These are phyloP conservation scores for Aspergillus transmontanensis DNA, from an alignment of 2,329 filamentous ascomycete genomes.

Conservation along the genomic window DNA sequence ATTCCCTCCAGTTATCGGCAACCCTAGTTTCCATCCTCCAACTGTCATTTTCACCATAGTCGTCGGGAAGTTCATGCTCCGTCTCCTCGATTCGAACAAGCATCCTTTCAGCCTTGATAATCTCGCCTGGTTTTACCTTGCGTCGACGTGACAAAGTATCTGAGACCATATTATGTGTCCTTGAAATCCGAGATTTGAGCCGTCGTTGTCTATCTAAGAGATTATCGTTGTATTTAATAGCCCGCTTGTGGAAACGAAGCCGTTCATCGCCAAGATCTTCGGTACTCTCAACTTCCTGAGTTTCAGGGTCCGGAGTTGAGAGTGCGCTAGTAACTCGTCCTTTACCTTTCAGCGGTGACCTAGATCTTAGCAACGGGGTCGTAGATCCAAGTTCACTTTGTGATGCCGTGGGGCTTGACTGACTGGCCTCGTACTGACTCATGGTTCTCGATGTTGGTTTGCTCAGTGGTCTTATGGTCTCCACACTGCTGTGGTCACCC, in stretches of 20 bases:
- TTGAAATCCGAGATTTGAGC: conserved; percentile 40
- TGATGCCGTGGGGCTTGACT: conserved; percentile 24
- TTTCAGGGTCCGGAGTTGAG: conserved; percentile 28
- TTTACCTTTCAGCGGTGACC: conserved; percentile 23
- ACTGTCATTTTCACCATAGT: conserved; percentile 67
- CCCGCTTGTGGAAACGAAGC: conserved; percentile 29
- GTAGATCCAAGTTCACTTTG: conserved; percentile 38
- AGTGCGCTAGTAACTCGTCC: conserved; percentile 18
- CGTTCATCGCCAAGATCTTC: conserved; percentile 13
- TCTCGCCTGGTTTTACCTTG: conserved; percentile 58
- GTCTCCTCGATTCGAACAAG: conserved; percentile 63
- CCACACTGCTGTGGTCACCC: background rate
- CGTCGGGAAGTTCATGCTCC: conserved; percentile 56
- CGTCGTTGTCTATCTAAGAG: conserved; percentile 43
- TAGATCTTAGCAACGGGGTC: conserved; percentile 34
- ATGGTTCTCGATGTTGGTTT: conserved; percentile 21
- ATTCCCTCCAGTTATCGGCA: conserved; percentile 68
- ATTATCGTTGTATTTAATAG: conserved; percentile 50
- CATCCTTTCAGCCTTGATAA: conserved; percentile 71
- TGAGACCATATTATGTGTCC: conserved; percentile 39
- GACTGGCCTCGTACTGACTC: conserved; percentile 22
- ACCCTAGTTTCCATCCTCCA: conserved; percentile 60
- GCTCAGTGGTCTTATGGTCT: conserved; percentile 4
- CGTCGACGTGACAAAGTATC: conserved; percentile 37
- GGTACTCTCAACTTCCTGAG: conserved; percentile 35